phyloP scores from a whole-genome alignment of 2,329 filamentous ascomycete species.

The Arachnomyces sp. region DNA sequence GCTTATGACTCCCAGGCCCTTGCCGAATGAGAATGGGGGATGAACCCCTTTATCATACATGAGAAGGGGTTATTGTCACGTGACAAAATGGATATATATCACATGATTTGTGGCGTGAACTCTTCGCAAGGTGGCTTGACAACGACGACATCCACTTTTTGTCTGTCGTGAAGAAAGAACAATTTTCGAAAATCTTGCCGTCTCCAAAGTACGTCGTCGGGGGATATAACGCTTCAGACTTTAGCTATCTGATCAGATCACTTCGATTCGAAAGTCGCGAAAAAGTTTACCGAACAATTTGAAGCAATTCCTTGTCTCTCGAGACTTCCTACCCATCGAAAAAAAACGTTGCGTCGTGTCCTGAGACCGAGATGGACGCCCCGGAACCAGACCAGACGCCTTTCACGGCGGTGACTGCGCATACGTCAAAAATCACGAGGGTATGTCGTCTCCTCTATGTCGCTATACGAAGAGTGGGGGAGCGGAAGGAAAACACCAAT shows the following conservation, averaged over 20 bases:
- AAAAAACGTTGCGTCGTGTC: constrained; percentile 1
- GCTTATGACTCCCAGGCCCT: too few relatives aligned
- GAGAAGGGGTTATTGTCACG: too few relatives aligned
- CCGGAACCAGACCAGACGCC: constrained; percentile 82
- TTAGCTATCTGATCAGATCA: too few relatives aligned
- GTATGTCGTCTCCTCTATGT: constrained; percentile 23
- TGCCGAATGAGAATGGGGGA: too few relatives aligned
- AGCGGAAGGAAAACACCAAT: constrained; percentile 8
- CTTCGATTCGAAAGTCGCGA: too few relatives aligned
- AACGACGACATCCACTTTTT: constrained; percentile 1
- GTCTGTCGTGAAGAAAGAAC: not conserved
- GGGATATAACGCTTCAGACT: too few relatives aligned
- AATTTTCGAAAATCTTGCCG: not conserved
- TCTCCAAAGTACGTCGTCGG: not conserved
- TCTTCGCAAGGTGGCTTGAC: constrained; percentile 3
- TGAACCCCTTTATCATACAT: too few relatives aligned
- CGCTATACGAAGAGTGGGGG: not conserved
- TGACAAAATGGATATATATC: too few relatives aligned
- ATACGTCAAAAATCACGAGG: constrained; percentile 51
- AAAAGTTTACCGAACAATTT: too few relatives aligned
- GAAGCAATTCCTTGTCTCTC: not conserved
- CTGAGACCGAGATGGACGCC: constrained; percentile 58
- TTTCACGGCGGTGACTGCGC: constrained; percentile 80
- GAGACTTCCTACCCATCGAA: constrained; percentile 14
- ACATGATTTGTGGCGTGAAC: too few relatives aligned